A percentile compares a stretch with the other conserved stretches of the same genome.
Evolutionary conservation across 1,284 basidiomycete genomes (phyloP).

Genomic region (Naganishia liquefaciens): DNA sequence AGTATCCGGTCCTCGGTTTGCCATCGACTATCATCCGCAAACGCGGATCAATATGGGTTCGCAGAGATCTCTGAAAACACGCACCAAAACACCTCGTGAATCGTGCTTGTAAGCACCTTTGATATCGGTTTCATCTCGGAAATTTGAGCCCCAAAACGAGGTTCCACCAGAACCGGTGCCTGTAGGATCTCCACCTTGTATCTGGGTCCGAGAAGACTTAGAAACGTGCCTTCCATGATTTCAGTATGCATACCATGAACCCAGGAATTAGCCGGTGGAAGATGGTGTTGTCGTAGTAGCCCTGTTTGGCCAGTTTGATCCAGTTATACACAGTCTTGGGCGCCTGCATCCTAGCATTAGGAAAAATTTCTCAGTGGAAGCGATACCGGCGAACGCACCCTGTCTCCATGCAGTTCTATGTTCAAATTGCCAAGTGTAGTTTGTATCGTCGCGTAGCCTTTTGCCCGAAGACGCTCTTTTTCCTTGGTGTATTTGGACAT

Average conservation of each 20-base stretch:
- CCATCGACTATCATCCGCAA: constrained; percentile 64
- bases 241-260: constrained; percentile 74
- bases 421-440: constrained; percentile 89
- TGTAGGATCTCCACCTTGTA: constrained; percentile 94
- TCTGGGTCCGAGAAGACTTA: constrained; percentile 54
- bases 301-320: constrained; percentile 80
- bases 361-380: not conserved
- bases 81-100: constrained; percentile 67
- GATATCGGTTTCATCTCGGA: constrained; percentile 85
- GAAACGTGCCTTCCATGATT: not conserved
- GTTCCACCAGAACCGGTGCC: constrained; percentile 91
- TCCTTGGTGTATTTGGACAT: constrained; percentile 80
- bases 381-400: constrained; percentile 15
- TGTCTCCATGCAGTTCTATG: constrained; percentile 70
- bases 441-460: constrained; percentile 85
- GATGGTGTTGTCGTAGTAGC: constrained; percentile 76
- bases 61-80: constrained; percentile 26
- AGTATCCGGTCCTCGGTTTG: constrained; percentile 82
- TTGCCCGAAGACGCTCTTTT: constrained; percentile 83
- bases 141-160: constrained; percentile 93
- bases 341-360: constrained; percentile 60
- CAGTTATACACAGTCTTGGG: constrained; percentile 99
- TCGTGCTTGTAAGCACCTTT: constrained; percentile 85
- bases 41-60: not conserved
- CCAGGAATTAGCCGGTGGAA: constrained; percentile 90